These are phyloP conservation scores for Coelastrella sp. DNA, from an alignment of 139 green algal genomes.

Conservation along the genomic window DNA sequence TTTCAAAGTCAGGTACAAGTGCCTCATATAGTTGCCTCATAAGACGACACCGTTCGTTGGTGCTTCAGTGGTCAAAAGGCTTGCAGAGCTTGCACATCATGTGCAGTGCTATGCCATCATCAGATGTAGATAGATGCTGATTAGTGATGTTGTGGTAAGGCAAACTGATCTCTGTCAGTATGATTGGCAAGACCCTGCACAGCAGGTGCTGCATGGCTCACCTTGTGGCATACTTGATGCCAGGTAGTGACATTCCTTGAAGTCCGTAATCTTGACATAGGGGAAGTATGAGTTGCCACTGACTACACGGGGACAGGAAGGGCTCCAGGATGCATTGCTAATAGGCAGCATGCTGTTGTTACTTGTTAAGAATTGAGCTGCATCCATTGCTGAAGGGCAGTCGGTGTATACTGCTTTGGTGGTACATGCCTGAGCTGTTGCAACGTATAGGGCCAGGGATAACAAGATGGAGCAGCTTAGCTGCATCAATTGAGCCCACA, in stretches of 20 bases:
- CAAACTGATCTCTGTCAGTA: not conserved
- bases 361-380: not conserved
- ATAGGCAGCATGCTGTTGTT: not conserved
- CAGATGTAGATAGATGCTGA: too few species aligned
- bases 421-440: not conserved
- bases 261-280: not conserved
- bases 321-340: not conserved
- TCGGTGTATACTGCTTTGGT: not conserved
- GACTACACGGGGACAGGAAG: not conserved
- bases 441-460: not conserved
- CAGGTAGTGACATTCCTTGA: not conserved
- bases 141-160: not conserved
- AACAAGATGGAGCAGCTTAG: too few species aligned
- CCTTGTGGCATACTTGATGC: not conserved
- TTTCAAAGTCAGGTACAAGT: not conserved
- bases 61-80: not conserved
- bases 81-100: too few species aligned
- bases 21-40: not conserved
- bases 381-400: not conserved
- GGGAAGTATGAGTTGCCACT: too few species aligned
- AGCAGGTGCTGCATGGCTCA: not conserved
- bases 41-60: not conserved
- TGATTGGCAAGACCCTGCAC: not conserved
- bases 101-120: too few species aligned
- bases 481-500: too few species aligned